phyloP scores from a whole-genome alignment of 179 eudicot genomes.

The Beta macrorhiza region DNA sequence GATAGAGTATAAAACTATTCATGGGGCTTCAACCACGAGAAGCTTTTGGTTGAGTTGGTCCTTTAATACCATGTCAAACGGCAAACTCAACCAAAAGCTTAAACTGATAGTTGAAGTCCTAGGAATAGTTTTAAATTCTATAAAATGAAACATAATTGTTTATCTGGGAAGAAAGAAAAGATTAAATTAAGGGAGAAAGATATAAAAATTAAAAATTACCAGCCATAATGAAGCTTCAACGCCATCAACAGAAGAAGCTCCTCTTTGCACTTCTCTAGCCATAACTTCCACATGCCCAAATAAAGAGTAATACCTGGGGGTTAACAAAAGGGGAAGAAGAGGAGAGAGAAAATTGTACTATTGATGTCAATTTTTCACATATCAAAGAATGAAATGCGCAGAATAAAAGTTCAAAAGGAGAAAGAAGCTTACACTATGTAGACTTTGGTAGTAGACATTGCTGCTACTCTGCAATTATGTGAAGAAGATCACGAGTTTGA shows the following conservation, averaged over 20 bases:
- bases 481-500: background rate
- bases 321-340: background rate
- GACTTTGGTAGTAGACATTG: conserved; percentile 32
- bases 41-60: too few species aligned
- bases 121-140: too few species aligned
- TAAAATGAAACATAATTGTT: background rate
- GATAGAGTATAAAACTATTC: too few species aligned
- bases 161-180: background rate
- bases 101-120: too few species aligned
- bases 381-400: background rate
- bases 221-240: conserved; percentile 65
- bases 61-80: too few species aligned
- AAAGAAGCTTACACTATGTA: conserved; percentile 34
- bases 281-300: conserved; percentile 61
- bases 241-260: conserved; percentile 57
- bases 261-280: conserved; percentile 59
- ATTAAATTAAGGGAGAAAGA: background rate
- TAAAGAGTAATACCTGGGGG: conserved; percentile 48
- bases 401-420: background rate
- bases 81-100: too few species aligned
- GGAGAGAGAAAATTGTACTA: background rate
- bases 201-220: conserved; percentile 26
- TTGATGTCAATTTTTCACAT: background rate
- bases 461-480: conserved; percentile 1
- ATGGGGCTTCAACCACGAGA: too few species aligned